Evolutionary conservation across 2,329 filamentous ascomycete genomes (phyloP), one percentile per base, ranked within the genome.

Genomic region (Cadophora sp.): DNA sequence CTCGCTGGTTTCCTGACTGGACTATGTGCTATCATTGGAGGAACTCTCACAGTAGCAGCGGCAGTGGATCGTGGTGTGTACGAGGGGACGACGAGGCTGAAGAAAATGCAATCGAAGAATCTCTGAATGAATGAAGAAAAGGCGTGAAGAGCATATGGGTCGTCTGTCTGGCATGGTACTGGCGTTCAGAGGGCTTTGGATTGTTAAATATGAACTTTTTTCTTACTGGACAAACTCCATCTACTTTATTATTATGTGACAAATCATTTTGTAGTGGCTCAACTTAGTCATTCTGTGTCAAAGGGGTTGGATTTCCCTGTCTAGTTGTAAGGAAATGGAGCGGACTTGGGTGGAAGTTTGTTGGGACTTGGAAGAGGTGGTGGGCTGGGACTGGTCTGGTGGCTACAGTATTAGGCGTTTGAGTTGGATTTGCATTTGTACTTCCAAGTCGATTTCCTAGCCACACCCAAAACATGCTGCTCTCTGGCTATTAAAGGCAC

Each of bases 1-100:
- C 96, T 99, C 79, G 89, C 93, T 0, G 92, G 92, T 20, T 99
- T 99, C 83, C 80, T 99, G 66, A 95, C 96, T 0, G 96, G 96
- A 58, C 88, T 99, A 22, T 99, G 96, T 79, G 95, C 95, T 45
- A 91, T 98, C 68, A 90, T 99, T 60, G 96, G 96, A 69, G 96
- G 96, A 73, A 99, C 96, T 0, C 81, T 99, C 72, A 99, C 96
- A 0, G 96, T 99, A 20, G 96, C 96, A 13, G 96, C 96, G 6
- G 96, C 96, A 4, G 83, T 99, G 39, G 96, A 99, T 78, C 88
- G 96, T 65, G 92, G 91, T 59, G 80, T 98, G 68, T 99, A 97
- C 75, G 96, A 99, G 81, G 96, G 96, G 50, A 86, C 87, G 2
- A 88, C 90, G 66, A 87, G 91, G 77, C 84, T 98, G 71, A 97